Evolutionary conservation across 495 filamentous ascomycete species (phyloP).

Genomic region (Aspergillus avenaceus): DNA sequence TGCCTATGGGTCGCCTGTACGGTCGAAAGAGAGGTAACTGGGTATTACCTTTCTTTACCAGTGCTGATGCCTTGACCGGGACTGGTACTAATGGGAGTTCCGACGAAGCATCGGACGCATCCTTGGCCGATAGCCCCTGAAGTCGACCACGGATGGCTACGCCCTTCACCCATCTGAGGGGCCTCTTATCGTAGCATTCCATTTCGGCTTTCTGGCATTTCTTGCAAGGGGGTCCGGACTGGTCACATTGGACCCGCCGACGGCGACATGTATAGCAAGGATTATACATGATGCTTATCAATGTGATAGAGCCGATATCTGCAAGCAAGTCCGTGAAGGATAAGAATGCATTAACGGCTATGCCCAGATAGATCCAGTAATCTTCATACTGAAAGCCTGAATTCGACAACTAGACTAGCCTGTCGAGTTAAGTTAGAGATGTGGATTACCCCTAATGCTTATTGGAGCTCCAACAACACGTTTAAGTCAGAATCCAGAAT

Average conservation of each 20-base stretch:
- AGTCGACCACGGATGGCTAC: slow-evolving; percentile 39
- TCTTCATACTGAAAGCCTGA: no score
- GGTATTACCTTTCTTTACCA: not conserved
- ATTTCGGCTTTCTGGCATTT: slow-evolving; percentile 39
- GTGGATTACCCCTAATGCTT: no score
- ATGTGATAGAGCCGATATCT: not conserved
- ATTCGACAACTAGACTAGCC: no score
- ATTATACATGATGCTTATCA: slow-evolving; percentile 16
- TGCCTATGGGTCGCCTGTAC: no score
- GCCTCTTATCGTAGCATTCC: slow-evolving; percentile 44
- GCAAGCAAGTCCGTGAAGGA: not conserved
- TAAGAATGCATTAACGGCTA: no score
- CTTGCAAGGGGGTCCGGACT: slow-evolving; percentile 16
- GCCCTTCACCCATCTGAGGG: slow-evolving; percentile 36
- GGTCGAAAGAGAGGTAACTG: not conserved
- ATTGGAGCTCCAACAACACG: no score
- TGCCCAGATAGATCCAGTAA: no score
- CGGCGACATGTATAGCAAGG: slow-evolving; percentile 50
- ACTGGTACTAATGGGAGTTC: no score
- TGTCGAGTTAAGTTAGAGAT: no score
- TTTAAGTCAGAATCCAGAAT: no score
- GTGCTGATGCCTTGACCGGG: no score
- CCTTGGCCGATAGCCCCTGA: slow-evolving; percentile 21
- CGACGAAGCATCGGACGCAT: not conserved
- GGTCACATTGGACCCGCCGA: slow-evolving; percentile 51